These are phyloP conservation scores for Backusella parvicylindrica DNA, from an alignment of 192 early-diverging fungal genomes.

Conservation along the genomic window DNA sequence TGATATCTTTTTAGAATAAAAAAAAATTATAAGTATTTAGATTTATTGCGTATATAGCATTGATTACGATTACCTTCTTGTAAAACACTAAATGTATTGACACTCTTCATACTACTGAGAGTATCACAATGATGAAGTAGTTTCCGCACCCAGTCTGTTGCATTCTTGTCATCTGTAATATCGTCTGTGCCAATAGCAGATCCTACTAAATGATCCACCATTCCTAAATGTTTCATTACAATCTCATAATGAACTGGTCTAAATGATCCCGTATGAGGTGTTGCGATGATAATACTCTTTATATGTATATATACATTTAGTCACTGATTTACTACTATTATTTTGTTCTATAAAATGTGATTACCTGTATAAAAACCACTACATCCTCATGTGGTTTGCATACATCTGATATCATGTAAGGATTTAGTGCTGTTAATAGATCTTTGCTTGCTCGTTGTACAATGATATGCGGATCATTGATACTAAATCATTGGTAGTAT, in stretches of 20 bases:
- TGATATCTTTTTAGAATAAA: neutral
- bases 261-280: conserved; percentile 59
- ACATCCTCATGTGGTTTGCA: neutral
- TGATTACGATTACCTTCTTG: neutral
- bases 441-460: conserved; percentile 29
- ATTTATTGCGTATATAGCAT: neutral
- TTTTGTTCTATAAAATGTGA: neutral
- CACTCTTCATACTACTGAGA: conserved; percentile 4
- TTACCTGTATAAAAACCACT: neutral
- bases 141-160: conserved; percentile 42
- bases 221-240: conserved; percentile 50
- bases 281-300: conserved; percentile 29
- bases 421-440: conserved; percentile 5
- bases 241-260: conserved; percentile 63
- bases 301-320: neutral
- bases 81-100: neutral
- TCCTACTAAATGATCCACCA: conserved; percentile 34
- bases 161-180: neutral
- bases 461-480: conserved; percentile 27
- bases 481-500: neutral
- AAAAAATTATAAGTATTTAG: neutral
- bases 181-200: neutral
- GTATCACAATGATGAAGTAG: conserved; percentile 61
- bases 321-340: neutral
- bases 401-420: conserved; percentile 4